Conservation (phyloP, 805 yeast species). For the Cyberlindnera americana region DNA sequence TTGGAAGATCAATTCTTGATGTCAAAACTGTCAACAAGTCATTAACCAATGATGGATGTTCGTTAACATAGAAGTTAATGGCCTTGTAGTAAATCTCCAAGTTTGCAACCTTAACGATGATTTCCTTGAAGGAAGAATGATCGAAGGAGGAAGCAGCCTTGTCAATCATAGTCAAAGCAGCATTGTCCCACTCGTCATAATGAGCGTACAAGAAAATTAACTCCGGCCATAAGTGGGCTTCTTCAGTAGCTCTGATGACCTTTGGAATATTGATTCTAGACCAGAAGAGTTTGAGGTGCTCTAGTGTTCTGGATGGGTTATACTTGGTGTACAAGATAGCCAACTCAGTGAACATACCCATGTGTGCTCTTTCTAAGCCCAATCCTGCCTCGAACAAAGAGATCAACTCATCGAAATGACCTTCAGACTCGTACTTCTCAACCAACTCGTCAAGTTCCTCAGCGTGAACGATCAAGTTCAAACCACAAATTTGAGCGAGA, state of each 20-base stretch:
- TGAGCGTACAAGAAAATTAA: conserved; percentile 94
- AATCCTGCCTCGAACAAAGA: conserved; percentile 93
- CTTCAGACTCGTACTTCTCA: conserved; percentile 78
- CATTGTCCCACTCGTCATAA: conserved; percentile 99
- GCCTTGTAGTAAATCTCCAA: conserved; percentile 97
- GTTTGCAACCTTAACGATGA: conserved; percentile 90
- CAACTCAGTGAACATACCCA: conserved; percentile 99
- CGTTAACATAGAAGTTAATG: conserved; percentile 86
- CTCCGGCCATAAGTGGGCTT: conserved; percentile 94
- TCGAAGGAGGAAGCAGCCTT: conserved; percentile 90
- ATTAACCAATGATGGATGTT: conserved; percentile 86
- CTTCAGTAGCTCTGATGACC: conserved; percentile 90
- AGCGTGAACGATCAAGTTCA: conserved; percentile 94
- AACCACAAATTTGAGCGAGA: conserved; percentile 97
- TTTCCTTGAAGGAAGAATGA: conserved; percentile 90
- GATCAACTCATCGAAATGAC: conserved; percentile 88
- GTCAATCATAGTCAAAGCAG: conserved; percentile 95
- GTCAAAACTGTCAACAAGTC: conserved; percentile 82
- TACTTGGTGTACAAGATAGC: conserved; percentile 90
- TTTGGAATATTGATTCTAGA: conserved; percentile 97
- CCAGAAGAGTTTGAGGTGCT: conserved; percentile 96
- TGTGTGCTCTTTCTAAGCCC: conserved; percentile 96
- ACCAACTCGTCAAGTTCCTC: conserved; percentile 94
- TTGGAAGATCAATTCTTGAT: conserved; percentile 88
- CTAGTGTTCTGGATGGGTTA: conserved; percentile 86